Base-by-base conservation (phyloP, 768 basidiomycete genomes). In the Boletus rubropictus region DNA sequence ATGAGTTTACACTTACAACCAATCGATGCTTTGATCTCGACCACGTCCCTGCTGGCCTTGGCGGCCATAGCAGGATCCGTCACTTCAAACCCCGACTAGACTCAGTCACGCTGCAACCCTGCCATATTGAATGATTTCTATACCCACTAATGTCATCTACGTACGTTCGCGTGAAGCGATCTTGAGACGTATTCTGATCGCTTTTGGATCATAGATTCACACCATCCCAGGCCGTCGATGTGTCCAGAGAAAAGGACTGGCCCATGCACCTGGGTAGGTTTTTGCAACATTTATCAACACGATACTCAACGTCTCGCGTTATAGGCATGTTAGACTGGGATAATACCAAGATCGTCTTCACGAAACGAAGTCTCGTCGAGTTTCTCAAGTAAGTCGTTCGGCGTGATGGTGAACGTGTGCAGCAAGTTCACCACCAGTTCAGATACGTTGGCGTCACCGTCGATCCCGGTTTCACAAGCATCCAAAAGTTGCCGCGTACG, bases 251-350 rank as follows among this genome's bases (percentile, higher is more conserved):
- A 60, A 80, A 74, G 53, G 81, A 87, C 52, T 89, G 87, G 87
- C 67, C 84, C 25, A 68, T 78, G 50, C 75, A 74, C 54, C 69
- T 89, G 17, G 86, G 86, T 82, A 42, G 22, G 72, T 59, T 9
- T 46, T 37, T n/a, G n/a, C n/a, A n/a, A n/a, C n/a, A n/a, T n/a
- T n/a, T n/a, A n/a, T n/a, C n/a, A n/a, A n/a, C n/a, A 25, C 8
- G 5, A 8, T 25, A 25, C 24, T 25, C 35, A 35, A 34, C 29
- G n/a, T 38, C 31, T 25, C 49, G 10, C 22, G 10, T 32, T 36
- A 3, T 45, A 87, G 86, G 85, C 50, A 77, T 86, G 80, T 70
- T 89, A 53, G 87, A 89, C 65, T 89, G 87, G 86, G 87, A 89
- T 59, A 62, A 67, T 11, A 86, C 83, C 39, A 78, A 67, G 50